These are phyloP conservation scores for Letharia lupina DNA, from an alignment of 495 filamentous ascomycete genomes.

Conservation along the genomic window DNA sequence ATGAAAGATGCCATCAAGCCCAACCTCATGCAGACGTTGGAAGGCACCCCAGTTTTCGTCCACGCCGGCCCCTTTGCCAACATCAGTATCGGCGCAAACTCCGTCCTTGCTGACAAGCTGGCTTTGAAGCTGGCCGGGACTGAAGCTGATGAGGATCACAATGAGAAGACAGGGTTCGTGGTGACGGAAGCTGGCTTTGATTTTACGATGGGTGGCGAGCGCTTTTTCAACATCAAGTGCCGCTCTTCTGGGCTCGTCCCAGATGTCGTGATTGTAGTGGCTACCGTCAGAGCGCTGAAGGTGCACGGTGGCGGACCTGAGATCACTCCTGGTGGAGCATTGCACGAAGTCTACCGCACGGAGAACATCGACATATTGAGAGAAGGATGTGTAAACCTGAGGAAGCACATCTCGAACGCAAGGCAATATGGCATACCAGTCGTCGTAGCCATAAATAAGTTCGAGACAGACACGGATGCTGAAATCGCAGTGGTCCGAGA, in stretches of 20 bases:
- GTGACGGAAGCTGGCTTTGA: slow-evolving; percentile 97
- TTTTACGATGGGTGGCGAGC: slow-evolving; percentile 98
- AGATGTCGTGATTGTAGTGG: slow-evolving; percentile 89
- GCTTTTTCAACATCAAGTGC: slow-evolving; percentile 99
- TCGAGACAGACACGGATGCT: slow-evolving; percentile 86
- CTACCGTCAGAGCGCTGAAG: slow-evolving; percentile 91
- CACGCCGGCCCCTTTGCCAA: slow-evolving; percentile 97
- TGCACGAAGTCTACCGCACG: slow-evolving; percentile 77
- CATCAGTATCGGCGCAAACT: slow-evolving; percentile 93
- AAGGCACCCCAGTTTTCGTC: slow-evolving; percentile 94
- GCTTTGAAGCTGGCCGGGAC: slow-evolving; percentile 93
- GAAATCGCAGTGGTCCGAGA: slow-evolving; percentile 84
- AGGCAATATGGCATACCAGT: slow-evolving; percentile 83
- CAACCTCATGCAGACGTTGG: slow-evolving; percentile 96
- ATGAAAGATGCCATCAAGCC: slow-evolving; percentile 99
- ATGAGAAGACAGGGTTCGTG: slow-evolving; percentile 83
- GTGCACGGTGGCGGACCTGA: slow-evolving; percentile 93
- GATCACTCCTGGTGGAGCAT: slow-evolving; percentile 73
- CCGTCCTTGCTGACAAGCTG: slow-evolving; percentile 87
- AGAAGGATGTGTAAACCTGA: slow-evolving; percentile 84
- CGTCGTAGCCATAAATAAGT: slow-evolving; percentile 96
- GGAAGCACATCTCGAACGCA: slow-evolving; percentile 88
- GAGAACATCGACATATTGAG: slow-evolving; percentile 90
- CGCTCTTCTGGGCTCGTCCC: slow-evolving; percentile 85
- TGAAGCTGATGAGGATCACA: slow-evolving; percentile 83